phyloP scores from a whole-genome alignment of 345 rosid species.

The Melaleuca quinquenervia region DNA sequence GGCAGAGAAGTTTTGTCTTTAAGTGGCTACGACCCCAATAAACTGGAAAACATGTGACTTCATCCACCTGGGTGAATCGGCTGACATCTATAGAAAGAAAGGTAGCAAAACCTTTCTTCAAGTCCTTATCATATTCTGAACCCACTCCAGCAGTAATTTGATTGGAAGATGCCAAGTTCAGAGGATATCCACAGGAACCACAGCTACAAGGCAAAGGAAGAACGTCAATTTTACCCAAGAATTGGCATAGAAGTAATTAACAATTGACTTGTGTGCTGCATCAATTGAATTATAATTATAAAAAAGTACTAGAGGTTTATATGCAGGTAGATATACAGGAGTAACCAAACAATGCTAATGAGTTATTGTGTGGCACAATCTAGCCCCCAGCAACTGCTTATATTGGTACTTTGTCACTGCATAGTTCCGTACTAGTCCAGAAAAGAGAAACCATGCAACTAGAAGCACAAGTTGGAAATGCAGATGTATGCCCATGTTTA shows the following conservation, averaged over 20 bases:
- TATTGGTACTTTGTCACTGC: background rate
- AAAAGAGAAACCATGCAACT: background rate
- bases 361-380: background rate
- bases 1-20: conserved; percentile 1
- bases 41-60: background rate
- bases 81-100: background rate
- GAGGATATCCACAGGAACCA: conserved; percentile 5
- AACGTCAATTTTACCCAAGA: background rate
- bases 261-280: background rate
- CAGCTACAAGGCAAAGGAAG: background rate
- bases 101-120: background rate
- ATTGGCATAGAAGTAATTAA: background rate
- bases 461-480: background rate
- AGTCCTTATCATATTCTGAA: background rate
- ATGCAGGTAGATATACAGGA: background rate
- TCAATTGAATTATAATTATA: background rate
- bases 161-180: conserved; percentile 2
- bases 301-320: background rate
- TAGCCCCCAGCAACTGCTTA: background rate
- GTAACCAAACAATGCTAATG: background rate
- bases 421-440: background rate
- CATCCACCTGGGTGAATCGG: conserved; percentile 3
- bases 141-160: background rate
- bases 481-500: background rate
- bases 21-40: background rate